Conservation (phyloP, 2,329 filamentous ascomycete species). For the Penicillium sp. region DNA sequence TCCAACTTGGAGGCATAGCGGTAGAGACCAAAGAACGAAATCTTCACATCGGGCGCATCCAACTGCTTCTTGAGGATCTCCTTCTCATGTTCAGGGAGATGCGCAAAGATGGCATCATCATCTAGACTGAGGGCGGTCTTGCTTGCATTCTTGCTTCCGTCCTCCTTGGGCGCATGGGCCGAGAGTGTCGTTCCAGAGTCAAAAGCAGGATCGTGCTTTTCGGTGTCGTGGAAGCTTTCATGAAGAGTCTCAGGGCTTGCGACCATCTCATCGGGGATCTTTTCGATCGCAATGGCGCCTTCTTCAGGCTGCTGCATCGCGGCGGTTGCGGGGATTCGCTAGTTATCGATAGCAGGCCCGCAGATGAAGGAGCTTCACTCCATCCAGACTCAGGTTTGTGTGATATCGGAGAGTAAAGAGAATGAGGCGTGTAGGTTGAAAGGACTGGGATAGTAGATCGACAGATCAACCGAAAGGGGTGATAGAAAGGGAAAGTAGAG, state of each 20-base stretch:
- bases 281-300: slow-evolving; percentile 14
- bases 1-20: slow-evolving; percentile 66
- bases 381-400: not conserved
- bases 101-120: slow-evolving; percentile 51
- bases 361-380: slow-evolving; percentile 1
- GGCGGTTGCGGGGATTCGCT: not conserved
- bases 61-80: slow-evolving; percentile 65
- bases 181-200: slow-evolving; percentile 23
- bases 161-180: slow-evolving; percentile 15
- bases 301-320: slow-evolving; percentile 22
- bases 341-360: slow-evolving; percentile 4
- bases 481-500: not conserved
- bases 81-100: slow-evolving; percentile 62
- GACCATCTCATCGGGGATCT: slow-evolving; percentile 10
- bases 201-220: slow-evolving; percentile 3
- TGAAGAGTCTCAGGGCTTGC: slow-evolving; percentile 14
- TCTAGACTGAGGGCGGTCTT: slow-evolving; percentile 34
- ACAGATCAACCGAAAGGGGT: not conserved
- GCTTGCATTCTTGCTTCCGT: slow-evolving; percentile 29
- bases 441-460: not conserved
- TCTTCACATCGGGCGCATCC: slow-evolving; percentile 57
- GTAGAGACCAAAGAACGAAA: slow-evolving; percentile 62
- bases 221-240: not conserved
- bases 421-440: not conserved
- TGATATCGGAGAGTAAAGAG: not conserved